phyloP scores from a whole-genome alignment of 768 basidiomycete species.

The Terana coerulea region DNA sequence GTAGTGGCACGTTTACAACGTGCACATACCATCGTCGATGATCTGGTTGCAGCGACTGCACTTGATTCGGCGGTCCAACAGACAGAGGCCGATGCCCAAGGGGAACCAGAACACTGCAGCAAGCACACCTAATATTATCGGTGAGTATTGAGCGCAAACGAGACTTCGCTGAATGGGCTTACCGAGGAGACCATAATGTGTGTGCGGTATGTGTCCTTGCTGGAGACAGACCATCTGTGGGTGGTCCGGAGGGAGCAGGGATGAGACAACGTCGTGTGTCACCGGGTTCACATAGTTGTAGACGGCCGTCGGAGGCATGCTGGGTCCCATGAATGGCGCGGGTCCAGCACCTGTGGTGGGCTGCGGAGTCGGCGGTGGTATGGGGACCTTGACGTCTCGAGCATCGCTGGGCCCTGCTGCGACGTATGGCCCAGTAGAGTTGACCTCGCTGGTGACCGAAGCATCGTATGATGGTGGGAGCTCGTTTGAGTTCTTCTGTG shows the following conservation, averaged over 20 bases:
- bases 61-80: conserved; percentile 67
- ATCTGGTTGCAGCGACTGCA: conserved; percentile 49
- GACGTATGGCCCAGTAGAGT: conserved; percentile 18
- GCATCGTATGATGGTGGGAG: conserved; percentile 28
- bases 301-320: conserved; percentile 45
- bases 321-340: conserved; percentile 22
- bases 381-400: conserved; percentile 19
- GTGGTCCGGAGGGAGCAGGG: conserved; percentile 70
- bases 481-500: conserved; percentile 15
- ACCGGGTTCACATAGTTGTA: conserved; percentile 67
- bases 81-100: conserved; percentile 70
- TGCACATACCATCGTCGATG: conserved; percentile 29
- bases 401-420: conserved; percentile 14
- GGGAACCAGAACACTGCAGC: conserved; percentile 88
- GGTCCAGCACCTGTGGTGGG: conserved; percentile 13
- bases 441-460: conserved; percentile 13
- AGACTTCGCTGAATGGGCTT: conserved; percentile 21
- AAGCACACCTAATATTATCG: conserved; percentile 69
- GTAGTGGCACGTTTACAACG: not conserved
- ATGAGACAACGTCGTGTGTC: conserved; percentile 41
- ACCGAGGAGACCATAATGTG: conserved; percentile 72
- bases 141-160: conserved; percentile 4
- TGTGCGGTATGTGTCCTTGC: conserved; percentile 62
- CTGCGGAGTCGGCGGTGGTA: conserved; percentile 3
- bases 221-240: conserved; percentile 88